These are phyloP conservation scores for Ceratobasidium sp. DNA, from an alignment of 1,284 basidiomycete genomes.

Conservation along the genomic window DNA sequence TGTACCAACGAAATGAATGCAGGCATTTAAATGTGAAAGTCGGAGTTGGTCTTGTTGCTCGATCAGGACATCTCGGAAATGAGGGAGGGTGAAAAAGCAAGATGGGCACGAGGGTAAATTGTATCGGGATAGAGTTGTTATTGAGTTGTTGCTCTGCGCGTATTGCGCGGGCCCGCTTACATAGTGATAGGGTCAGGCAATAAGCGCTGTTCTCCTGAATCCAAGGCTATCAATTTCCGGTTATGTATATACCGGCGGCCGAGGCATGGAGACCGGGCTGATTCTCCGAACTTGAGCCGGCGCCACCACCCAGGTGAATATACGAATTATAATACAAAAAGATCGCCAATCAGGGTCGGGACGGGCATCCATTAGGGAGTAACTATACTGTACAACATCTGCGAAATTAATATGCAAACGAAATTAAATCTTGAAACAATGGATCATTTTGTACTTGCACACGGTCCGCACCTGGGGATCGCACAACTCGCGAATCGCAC, in stretches of 20 bases:
- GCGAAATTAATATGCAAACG: neutral
- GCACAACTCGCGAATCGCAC: constrained; percentile 26
- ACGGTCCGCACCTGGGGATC: constrained; percentile 24
- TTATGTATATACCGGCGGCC: neutral
- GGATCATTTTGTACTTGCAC: constrained; percentile 36
- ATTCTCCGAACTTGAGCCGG: neutral
- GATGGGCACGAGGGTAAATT: neutral
- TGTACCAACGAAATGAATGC: constrained; percentile 2
- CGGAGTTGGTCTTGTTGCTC: neutral
- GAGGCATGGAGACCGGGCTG: neutral
- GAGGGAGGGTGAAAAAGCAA: neutral
- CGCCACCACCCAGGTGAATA: constrained; percentile 3
- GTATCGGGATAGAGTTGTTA: neutral
- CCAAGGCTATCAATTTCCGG: too few species aligned
- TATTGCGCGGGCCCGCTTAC: too few species aligned
- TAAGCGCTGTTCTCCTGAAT: neutral
- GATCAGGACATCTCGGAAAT: neutral
- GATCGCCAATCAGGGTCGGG: too few species aligned
- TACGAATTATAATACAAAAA: too few species aligned
- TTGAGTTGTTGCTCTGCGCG: neutral
- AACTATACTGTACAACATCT: neutral
- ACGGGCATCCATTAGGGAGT: neutral
- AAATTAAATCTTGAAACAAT: constrained; percentile 26
- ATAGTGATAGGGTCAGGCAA: neutral
- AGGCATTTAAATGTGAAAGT: neutral